phyloP scores from a whole-genome alignment of 208 protist species.

The Naegleria lovaniensis region DNA sequence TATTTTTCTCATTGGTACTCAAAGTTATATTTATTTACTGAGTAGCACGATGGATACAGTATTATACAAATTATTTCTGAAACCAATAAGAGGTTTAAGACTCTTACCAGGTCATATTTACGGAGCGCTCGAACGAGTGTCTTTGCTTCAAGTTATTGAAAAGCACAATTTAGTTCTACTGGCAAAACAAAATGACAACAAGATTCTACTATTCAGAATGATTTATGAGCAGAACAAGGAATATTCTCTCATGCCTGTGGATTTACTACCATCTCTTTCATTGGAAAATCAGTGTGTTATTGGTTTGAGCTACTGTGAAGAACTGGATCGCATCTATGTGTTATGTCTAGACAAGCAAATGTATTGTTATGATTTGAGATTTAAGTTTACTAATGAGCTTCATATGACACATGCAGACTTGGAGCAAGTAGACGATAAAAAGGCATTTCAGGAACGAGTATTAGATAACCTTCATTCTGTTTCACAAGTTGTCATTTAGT shows the following conservation, averaged over 20 bases:
- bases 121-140: neutral
- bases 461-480: no score
- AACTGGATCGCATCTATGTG: neutral
- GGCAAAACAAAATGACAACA: neutral
- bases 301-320: neutral
- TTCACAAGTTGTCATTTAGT: no score
- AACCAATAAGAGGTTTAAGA: neutral
- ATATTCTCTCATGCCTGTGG: neutral
- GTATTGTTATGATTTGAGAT: neutral
- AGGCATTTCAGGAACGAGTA: no score
- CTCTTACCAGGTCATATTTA: neutral
- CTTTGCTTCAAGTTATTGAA: neutral
- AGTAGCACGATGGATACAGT: neutral
- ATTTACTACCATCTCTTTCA: neutral
- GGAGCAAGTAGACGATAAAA: no score
- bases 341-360: neutral
- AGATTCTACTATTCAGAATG: neutral
- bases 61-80: neutral
- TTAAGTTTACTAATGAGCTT: no score
- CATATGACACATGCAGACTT: no score
- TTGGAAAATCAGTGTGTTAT: neutral
- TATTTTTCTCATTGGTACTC: neutral
- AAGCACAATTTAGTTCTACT: neutral
- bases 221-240: neutral
- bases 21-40: neutral